A percentile compares a stretch with the other conserved stretches of the same genome.
Evolutionary conservation across 176 grass and related monocot genomes (phyloP).

Genomic region (Typha latifolia): DNA sequence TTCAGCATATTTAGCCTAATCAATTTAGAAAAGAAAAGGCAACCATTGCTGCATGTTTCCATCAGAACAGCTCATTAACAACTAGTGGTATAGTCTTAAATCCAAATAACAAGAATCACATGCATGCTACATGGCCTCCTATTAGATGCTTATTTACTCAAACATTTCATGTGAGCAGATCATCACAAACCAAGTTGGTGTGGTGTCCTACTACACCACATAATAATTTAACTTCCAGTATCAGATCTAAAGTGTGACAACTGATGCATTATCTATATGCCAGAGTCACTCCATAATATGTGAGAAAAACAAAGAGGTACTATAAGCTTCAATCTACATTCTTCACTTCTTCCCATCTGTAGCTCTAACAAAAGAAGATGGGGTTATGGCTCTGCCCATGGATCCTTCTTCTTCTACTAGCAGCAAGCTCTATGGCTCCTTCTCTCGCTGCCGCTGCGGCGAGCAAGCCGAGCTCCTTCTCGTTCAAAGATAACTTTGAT

Average conservation of each 20-base stretch:
- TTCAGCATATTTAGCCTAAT: no score
- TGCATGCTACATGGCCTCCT: neutral
- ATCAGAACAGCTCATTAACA: neutral
- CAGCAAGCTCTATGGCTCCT: slow-evolving; percentile 5
- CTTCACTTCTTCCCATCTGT: slow-evolving; percentile 2
- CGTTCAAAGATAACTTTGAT: slow-evolving; percentile 78
- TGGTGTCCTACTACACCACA: neutral
- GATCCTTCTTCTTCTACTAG: slow-evolving; percentile 12
- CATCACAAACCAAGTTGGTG: neutral
- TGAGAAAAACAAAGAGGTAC: no score
- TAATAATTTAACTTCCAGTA: neutral
- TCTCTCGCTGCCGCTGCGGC: slow-evolving; percentile 6
- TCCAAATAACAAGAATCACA: neutral
- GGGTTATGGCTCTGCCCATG: neutral
- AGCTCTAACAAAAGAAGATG: slow-evolving; percentile 8
- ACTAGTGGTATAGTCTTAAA: neutral
- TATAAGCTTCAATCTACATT: neutral
- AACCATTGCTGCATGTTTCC: neutral
- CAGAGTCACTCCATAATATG: no score
- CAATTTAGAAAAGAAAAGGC: no score
- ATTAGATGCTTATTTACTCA: neutral
- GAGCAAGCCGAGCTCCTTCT: slow-evolving; percentile 15
- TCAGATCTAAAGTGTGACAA: no score
- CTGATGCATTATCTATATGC: no score
- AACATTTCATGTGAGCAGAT: neutral